phyloP scores from a whole-genome alignment of 2,329 filamentous ascomycete genomes.

The Ilyonectria sp. region DNA sequence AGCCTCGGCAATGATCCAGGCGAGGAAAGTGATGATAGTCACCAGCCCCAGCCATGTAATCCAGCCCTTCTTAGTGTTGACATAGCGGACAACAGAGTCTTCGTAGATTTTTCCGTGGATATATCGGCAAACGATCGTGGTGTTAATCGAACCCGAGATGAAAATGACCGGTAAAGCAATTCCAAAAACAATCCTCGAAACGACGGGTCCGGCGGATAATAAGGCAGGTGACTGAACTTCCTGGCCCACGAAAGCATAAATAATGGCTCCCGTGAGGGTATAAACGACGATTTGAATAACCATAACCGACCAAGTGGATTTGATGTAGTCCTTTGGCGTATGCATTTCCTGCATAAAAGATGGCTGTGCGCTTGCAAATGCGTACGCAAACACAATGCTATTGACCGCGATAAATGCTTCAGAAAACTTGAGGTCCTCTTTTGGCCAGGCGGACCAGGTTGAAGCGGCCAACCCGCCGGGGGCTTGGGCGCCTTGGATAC shows the following conservation, averaged over 20 bases:
- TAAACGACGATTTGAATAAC: neutral
- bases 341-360: slow-evolving; percentile 8
- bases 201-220: neutral
- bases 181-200: slow-evolving; percentile 1
- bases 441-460: slow-evolving; percentile 6
- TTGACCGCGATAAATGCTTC: slow-evolving; percentile 8
- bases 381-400: slow-evolving; percentile 3
- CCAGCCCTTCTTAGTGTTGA: slow-evolving; percentile 11
- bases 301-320: slow-evolving; percentile 4
- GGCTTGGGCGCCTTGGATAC: neutral
- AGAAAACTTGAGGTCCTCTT: neutral
- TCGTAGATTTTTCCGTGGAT: slow-evolving; percentile 1
- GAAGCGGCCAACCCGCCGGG: neutral
- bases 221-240: slow-evolving; percentile 3
- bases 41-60: slow-evolving; percentile 2
- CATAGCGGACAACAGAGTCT: slow-evolving; percentile 5
- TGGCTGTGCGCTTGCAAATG: slow-evolving; percentile 3
- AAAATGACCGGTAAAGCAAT: neutral
- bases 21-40: neutral
- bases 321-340: slow-evolving; percentile 5
- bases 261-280: neutral
- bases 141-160: slow-evolving; percentile 6
- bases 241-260: slow-evolving; percentile 1
- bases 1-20: slow-evolving; percentile 5
- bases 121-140: neutral